phyloP scores from a whole-genome alignment of 805 yeast genomes.

The Hanseniaspora lachancei region DNA sequence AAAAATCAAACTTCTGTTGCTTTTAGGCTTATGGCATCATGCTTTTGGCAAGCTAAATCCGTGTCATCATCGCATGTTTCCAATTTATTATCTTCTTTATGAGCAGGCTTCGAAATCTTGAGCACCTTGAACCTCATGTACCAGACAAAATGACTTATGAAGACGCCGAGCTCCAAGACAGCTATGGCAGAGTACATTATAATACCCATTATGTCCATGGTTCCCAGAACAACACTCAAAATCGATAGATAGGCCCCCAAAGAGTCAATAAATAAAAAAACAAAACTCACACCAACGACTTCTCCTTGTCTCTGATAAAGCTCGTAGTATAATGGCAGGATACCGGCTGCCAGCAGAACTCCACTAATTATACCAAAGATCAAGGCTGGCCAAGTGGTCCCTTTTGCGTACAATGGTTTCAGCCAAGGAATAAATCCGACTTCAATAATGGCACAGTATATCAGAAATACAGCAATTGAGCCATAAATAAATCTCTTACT shows the following conservation, averaged over 20 bases:
- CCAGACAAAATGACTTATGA: slow-evolving; percentile 62
- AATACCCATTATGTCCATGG: slow-evolving; percentile 66
- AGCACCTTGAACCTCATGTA: slow-evolving; percentile 32
- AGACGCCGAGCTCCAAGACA: slow-evolving; percentile 63
- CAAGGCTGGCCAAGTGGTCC: slow-evolving; percentile 59
- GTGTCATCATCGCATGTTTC: background rate
- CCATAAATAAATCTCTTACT: slow-evolving; percentile 20
- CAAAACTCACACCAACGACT: slow-evolving; percentile 79
- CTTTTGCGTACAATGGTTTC: slow-evolving; percentile 40
- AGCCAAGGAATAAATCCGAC: slow-evolving; percentile 61
- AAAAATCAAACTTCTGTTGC: background rate
- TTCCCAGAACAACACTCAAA: slow-evolving; percentile 46
- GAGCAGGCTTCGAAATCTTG: slow-evolving; percentile 4
- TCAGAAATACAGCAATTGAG: slow-evolving; percentile 19
- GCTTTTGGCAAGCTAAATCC: background rate
- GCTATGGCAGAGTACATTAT: slow-evolving; percentile 63
- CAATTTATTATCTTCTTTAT: background rate
- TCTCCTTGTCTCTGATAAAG: slow-evolving; percentile 64
- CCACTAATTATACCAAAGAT: slow-evolving; percentile 74
- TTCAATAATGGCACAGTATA: slow-evolving; percentile 45
- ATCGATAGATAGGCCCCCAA: slow-evolving; percentile 73
- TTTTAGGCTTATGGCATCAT: background rate
- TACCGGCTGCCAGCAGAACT: slow-evolving; percentile 58
- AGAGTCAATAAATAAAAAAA: slow-evolving; percentile 63
- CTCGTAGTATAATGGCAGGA: slow-evolving; percentile 83